Conservation (phyloP, 2,329 filamentous ascomycete species). For the Pseudogymnoascus sp. region DNA sequence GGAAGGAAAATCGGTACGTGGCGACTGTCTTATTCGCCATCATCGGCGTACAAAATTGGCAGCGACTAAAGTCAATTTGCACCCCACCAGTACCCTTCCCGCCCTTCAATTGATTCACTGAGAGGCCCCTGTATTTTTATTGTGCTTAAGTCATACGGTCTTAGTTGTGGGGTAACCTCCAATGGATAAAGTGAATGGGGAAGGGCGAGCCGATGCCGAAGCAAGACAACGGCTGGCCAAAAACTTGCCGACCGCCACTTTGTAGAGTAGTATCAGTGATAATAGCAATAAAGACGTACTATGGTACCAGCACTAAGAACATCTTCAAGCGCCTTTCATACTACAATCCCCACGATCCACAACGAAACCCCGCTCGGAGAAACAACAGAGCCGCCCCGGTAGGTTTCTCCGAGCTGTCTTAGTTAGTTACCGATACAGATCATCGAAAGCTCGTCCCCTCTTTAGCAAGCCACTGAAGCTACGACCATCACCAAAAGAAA, state of each 20-base stretch:
- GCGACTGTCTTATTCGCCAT: neutral
- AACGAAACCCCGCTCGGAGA: neutral
- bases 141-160: neutral
- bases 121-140: neutral
- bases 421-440: neutral
- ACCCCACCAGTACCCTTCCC: neutral
- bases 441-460: neutral
- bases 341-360: neutral
- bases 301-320: neutral
- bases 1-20: neutral
- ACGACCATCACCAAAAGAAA: neutral
- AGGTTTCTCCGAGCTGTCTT: too few species aligned
- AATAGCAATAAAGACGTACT: neutral
- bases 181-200: constrained; percentile 2
- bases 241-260: neutral
- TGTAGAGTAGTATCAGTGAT: too few species aligned
- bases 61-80: neutral
- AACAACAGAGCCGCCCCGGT: neutral
- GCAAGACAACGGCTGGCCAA: neutral
- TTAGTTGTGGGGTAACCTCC: constrained; percentile 1
- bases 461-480: neutral
- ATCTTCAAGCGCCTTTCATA: constrained; percentile 1
- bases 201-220: neutral
- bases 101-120: neutral
- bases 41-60: neutral